phyloP scores from a whole-genome alignment of 352 stramenopile species.

The Globisporangium echinulatum region DNA sequence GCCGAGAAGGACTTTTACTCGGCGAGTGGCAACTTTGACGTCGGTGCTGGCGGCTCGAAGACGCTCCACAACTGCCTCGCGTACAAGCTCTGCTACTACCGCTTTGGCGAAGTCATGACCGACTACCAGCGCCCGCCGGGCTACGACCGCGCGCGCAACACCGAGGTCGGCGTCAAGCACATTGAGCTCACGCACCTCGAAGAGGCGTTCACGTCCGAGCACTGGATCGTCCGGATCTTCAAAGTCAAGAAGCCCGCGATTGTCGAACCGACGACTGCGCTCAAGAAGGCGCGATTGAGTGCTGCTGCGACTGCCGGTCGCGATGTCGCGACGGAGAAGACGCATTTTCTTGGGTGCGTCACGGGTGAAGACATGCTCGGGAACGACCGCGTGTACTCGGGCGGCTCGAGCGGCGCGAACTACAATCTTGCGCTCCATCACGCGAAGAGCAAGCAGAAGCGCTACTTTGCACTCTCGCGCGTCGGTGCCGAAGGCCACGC shows the following conservation, averaged over 20 bases:
- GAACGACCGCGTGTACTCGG: conserved; percentile 85
- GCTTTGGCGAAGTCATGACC: conserved; percentile 86
- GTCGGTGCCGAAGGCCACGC: conserved; percentile 77
- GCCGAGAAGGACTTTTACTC: conserved; percentile 85
- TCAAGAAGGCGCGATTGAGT: conserved; percentile 55
- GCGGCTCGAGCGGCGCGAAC: conserved; percentile 84
- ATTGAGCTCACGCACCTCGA: conserved; percentile 89
- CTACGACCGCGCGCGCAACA: conserved; percentile 85
- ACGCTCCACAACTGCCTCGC: conserved; percentile 87
- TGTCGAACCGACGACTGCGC: conserved; percentile 62
- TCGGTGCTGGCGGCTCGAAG: conserved; percentile 76
- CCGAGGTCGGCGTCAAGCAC: conserved; percentile 87
- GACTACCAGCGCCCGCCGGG: conserved; percentile 75
- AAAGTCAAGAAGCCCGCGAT: conserved; percentile 89
- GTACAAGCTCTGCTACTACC: conserved; percentile 94
- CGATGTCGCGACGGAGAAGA: conserved; percentile 70
- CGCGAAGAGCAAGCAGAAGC: conserved; percentile 75
- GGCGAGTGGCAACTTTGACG: conserved; percentile 73
- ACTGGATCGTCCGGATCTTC: conserved; percentile 95
- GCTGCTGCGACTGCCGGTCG: conserved; percentile 37
- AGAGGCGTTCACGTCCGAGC: conserved; percentile 92
- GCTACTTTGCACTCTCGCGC: conserved; percentile 84
- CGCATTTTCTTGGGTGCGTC: conserved; percentile 79
- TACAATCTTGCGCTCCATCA: conserved; percentile 86
- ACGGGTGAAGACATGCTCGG: conserved; percentile 78